Evolutionary conservation across 768 basidiomycete genomes (phyloP), one percentile per base, ranked within the genome.

Genomic region (Sutorius australiensis): DNA sequence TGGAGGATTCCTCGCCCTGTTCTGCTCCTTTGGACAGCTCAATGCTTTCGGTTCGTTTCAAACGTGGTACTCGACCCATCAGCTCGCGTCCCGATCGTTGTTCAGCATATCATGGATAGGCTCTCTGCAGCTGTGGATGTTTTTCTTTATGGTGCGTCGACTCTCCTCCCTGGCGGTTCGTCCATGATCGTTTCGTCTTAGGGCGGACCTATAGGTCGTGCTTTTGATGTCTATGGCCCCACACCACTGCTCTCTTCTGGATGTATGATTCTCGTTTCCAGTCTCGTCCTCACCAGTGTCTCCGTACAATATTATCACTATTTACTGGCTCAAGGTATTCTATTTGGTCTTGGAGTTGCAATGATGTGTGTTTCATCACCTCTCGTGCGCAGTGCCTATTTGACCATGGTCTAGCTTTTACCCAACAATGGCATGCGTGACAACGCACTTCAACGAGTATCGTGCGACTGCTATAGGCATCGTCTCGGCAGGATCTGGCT

Each of bases 401-500:
- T 59, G 50, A 53, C 36, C 19, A 17, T 30, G 41, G 16, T 37
- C n/a, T 48, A 88, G 86, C 37, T 88, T 87, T 66, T 87, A 87
- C 58, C 87, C 88, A 0, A 74, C 84, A 0, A 70, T 90, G 30
- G 76, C 84, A 4, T 81, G 83, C 47, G 75, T 88, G 10, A 79
- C 85, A 0, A 88, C 83, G 1, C 77, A 83, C 64, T 91, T 88
- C 68, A 61, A 64, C 44, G 77, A 76, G 55, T 82, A 83, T 56
- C 79, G 87, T 13, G 86, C 84, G 3, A 83, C 88, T 2, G 87
- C 89, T 0, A 72, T 87, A 34, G 89, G 89, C 2, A 71, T 92
- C 50, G 83, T 81, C 16, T 75, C 80, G 1, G 80, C 87, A 32
- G 89, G 89, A n/a, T 83, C 84, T 24, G 80, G 84, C 51, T 64